Conservation (phyloP, 306 rosid species). For the Trifolium pratense region DNA sequence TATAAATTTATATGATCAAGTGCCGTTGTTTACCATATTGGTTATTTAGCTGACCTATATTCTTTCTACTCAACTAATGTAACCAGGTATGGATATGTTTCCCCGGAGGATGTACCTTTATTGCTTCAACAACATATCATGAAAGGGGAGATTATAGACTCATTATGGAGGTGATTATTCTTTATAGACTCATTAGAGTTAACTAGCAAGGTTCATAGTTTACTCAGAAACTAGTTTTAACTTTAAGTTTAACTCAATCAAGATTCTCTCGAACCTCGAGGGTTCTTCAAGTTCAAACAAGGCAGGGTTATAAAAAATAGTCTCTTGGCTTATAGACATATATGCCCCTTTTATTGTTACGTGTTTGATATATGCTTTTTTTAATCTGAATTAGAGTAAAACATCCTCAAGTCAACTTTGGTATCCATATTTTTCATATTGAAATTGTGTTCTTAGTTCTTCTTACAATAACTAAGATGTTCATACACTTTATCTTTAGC, state of each 20-base stretch:
- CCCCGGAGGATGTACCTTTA: slow-evolving; percentile 76
- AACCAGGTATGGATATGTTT: slow-evolving; percentile 92
- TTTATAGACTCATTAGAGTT: background rate
- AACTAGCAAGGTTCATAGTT: background rate
- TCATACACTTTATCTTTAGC: background rate
- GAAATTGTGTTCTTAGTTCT: slow-evolving; percentile 16
- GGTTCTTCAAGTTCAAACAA: background rate
- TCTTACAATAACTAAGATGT: background rate
- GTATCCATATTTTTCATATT: slow-evolving; percentile 29
- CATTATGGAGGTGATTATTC: slow-evolving; percentile 78
- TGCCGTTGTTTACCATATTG: slow-evolving; percentile 30
- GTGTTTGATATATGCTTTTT: background rate
- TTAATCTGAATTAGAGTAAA: background rate
- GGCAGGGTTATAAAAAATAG: background rate
- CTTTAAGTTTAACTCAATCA: no score
- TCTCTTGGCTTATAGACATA: no score
- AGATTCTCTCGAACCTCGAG: no score
- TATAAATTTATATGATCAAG: background rate
- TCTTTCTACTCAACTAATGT: slow-evolving; percentile 18
- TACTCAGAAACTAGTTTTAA: background rate
- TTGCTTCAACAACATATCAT: slow-evolving; percentile 81
- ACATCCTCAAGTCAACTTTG: background rate
- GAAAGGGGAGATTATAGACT: slow-evolving; percentile 71
- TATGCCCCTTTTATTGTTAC: background rate
- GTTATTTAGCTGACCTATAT: slow-evolving; percentile 4